A percentile compares a stretch with the other conserved stretches of the same genome.
Evolutionary conservation across 2,329 filamentous ascomycete genomes (phyloP).

Genomic region (Botrytis cinerea): DNA sequence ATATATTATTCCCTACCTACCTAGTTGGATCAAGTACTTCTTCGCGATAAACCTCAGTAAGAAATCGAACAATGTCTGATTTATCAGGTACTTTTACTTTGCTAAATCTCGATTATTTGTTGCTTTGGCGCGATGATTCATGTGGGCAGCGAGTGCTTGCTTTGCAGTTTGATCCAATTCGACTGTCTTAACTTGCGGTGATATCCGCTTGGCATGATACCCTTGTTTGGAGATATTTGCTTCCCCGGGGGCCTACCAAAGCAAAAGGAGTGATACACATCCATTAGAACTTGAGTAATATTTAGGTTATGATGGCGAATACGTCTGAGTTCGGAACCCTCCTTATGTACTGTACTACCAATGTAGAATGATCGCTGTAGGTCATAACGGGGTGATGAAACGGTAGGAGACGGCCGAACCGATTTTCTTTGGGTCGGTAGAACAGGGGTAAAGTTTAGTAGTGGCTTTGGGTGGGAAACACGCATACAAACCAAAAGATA

Average conservation of each 20-base stretch:
- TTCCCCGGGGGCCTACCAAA: not conserved
- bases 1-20: not conserved
- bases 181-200: not conserved
- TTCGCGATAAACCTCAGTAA: not conserved
- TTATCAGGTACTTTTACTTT: too few relatives aligned
- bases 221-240: not conserved
- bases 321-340: not conserved
- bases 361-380: constrained; percentile 9
- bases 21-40: not conserved
- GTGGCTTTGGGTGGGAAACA: not conserved
- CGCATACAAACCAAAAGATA: not conserved
- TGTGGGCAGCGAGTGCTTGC: not conserved
- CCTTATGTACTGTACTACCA: not conserved
- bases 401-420: not conserved
- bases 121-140: not conserved
- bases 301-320: not conserved
- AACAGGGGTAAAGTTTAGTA: not conserved
- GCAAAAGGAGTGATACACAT: not conserved
- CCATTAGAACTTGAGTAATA: not conserved
- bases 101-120: not conserved
- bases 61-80: not conserved
- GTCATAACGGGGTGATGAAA: constrained; percentile 1
- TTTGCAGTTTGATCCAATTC: not conserved
- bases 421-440: not conserved
- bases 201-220: not conserved